Evolutionary conservation across 257 asterid species (phyloP).

Genomic region (Penstemon newberryi): DNA sequence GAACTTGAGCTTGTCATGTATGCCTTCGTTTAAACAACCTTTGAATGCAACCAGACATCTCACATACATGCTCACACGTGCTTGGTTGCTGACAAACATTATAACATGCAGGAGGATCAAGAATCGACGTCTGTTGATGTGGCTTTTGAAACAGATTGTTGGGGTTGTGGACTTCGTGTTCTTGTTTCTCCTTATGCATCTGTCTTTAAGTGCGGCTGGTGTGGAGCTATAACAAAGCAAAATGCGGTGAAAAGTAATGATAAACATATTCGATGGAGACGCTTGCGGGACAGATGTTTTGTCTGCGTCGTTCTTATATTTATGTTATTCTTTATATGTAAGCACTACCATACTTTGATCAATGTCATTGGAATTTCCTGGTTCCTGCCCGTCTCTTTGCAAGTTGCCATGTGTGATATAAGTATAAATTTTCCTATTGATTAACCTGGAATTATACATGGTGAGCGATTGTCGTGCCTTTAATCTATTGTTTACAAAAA

Average conservation of each 20-base stretch:
- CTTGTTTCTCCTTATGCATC: conserved; percentile 70
- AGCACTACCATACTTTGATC: conserved; percentile 33
- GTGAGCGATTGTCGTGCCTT: neutral
- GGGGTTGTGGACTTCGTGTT: conserved; percentile 96
- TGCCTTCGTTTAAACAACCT: neutral
- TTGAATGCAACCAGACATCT: conserved; percentile 2
- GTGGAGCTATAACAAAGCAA: conserved; percentile 87
- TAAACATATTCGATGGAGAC: conserved; percentile 54
- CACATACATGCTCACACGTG: neutral
- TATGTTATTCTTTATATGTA: conserved; percentile 80
- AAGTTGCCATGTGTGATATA: neutral
- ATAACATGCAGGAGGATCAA: conserved; percentile 57
- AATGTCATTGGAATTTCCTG: neutral
- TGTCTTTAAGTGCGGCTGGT: conserved; percentile 89
- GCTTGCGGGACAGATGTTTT: conserved; percentile 73
- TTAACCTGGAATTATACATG: neutral
- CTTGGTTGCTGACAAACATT: conserved; percentile 27
- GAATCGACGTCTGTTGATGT: conserved; percentile 39
- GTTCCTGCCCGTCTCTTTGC: neutral
- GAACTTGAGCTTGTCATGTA: neutral
- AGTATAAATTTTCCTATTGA: neutral
- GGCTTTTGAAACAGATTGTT: conserved; percentile 75
- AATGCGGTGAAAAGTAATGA: conserved; percentile 45
- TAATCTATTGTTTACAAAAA: neutral
- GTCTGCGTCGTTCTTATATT: conserved; percentile 58